Evolutionary conservation across 306 rosid genomes (phyloP).

Genomic region (Dalbergia oliveri): DNA sequence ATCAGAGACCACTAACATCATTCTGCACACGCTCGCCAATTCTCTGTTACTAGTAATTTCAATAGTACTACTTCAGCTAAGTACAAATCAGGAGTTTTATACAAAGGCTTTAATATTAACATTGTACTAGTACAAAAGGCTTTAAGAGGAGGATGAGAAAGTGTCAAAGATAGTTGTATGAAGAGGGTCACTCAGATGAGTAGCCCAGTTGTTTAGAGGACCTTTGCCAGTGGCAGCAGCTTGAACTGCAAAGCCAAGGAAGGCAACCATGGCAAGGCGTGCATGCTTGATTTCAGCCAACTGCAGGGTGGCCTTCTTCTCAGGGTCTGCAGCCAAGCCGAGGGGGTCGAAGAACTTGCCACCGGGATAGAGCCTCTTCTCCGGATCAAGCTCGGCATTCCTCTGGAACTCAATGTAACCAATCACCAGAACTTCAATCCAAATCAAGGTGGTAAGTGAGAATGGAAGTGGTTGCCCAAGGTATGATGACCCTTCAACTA

Average conservation of each 20-base stretch:
- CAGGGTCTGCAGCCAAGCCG: slow-evolving; percentile 82
- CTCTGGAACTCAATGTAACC: slow-evolving; percentile 97
- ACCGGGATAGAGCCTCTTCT: slow-evolving; percentile 91
- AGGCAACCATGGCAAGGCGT: slow-evolving; percentile 89
- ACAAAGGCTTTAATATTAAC: background rate
- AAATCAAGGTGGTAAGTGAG: slow-evolving; percentile 77
- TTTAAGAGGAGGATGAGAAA: slow-evolving; percentile 66
- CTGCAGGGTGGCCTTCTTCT: slow-evolving; percentile 81
- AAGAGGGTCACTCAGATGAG: slow-evolving; percentile 96
- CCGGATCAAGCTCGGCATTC: slow-evolving; percentile 86
- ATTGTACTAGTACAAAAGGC: background rate
- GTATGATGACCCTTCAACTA: slow-evolving; percentile 88
- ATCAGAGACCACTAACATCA: slow-evolving; percentile 19
- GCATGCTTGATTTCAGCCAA: slow-evolving; percentile 95
- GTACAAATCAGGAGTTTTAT: slow-evolving; percentile 36
- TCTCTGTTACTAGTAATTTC: slow-evolving; percentile 31
- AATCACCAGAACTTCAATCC: slow-evolving; percentile 84
- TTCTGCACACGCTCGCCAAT: slow-evolving; percentile 46
- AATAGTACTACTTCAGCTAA: slow-evolving; percentile 43
- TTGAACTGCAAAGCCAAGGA: slow-evolving; percentile 90
- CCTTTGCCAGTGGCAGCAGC: slow-evolving; percentile 94
- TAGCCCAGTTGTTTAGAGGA: slow-evolving; percentile 95
- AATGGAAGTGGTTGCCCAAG: slow-evolving; percentile 96
- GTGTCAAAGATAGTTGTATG: slow-evolving; percentile 93
- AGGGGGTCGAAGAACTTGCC: slow-evolving; percentile 87